Evolutionary conservation across 306 rosid species (phyloP), one percentile per base, ranked within the genome.

Genomic region (Rubus parviflorus): DNA sequence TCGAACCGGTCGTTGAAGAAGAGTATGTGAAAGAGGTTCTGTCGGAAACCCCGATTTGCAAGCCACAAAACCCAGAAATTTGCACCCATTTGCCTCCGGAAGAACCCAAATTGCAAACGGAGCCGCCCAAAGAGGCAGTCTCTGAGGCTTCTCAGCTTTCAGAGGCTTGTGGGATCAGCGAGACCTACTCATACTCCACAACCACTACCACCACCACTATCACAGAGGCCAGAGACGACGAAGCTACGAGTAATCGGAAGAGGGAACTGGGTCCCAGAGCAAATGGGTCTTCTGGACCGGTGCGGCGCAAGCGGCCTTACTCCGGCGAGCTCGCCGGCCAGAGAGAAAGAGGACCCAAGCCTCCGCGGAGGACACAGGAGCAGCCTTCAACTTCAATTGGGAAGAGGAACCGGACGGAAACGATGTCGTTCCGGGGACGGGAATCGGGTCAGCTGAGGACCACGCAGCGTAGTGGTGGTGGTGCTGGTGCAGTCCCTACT

Each of bases 11-110:
- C 8, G 65, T 77, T 10, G 97, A 95, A 80, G 97, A 90, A 65
- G 97, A 95, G 81, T 25, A 70, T 7, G 99, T 95, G 69, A 95
- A 95, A 71, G 99, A 95, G 80, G 97, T 95, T 8, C 91, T 92
- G 14, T 92, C 86, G 17, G 99, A 95, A 71, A 95, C 90, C 64
- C 97, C 96, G 61, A 81, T 92, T 72, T 74, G 85, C 57, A 95
- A 86, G 77, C 86, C 90, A 0, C 81, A 76, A 54, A 64, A 49
- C 62, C 64, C 84, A 16, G 58, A 57, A 42, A 72, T 65, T 64
- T 49, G 8, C 20, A 77, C 90, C 84, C 82, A 71, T 8, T 73
- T 68, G 43, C 38, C 47, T 35, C 67, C 23, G 17, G 30, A 64
- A 38, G 23, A 63, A 37, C 35, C 62, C 74, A 72, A 56, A 48